Evolutionary conservation across 106 monocot species (phyloP), one percentile per base, ranked within the genome.

Genomic region (Dendrobium officinale): DNA sequence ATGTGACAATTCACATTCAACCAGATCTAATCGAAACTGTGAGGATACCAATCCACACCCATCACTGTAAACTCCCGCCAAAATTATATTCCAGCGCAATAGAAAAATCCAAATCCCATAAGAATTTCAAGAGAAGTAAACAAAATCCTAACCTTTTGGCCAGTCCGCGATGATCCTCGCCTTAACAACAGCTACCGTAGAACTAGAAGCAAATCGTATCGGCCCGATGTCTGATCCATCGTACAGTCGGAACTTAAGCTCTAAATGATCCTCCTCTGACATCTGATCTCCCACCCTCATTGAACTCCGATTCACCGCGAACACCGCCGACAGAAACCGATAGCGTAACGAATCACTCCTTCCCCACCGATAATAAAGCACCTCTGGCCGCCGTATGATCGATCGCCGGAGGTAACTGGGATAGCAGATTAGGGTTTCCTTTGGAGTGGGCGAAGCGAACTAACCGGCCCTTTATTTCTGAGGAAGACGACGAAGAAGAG

Each of bases 151-250:
- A 85, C 85, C 85, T 79, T 81, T 81, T 0, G 85, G 85, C 82
- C 85, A 85, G 22, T 85, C 82, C 2, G 85, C 77, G 67, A 85
- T 27, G 19, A 85, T 78, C 75, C 85, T 78, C 24, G 81, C 78
- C 48, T 85, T 87, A 26, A 87, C 81, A 83, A 81, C 81, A 58
- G 84, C 81, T 24, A 87, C 80, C 2, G 84, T 87, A 15, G 81
- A 80, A 18, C 81, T 31, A 11, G 84, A 8, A 2, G 83, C 15
- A 78, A 81, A 87, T 27, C 81, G 81, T 45, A 87, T 81, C 75
- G 87, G 87, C 9, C 87, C 80, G 78, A 87, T 87, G 55, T 87
- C 87, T 20, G 87, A 67, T 27, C 87, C 87, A 78, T 87, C 87
- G 16, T 66, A 87, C 47, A 87, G 78, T 11, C 87, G 80, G 81